Evolutionary conservation across 2,329 filamentous ascomycete genomes (phyloP), one percentile per base, ranked within the genome.

Genomic region (Bimuria novae-zelandiae): DNA sequence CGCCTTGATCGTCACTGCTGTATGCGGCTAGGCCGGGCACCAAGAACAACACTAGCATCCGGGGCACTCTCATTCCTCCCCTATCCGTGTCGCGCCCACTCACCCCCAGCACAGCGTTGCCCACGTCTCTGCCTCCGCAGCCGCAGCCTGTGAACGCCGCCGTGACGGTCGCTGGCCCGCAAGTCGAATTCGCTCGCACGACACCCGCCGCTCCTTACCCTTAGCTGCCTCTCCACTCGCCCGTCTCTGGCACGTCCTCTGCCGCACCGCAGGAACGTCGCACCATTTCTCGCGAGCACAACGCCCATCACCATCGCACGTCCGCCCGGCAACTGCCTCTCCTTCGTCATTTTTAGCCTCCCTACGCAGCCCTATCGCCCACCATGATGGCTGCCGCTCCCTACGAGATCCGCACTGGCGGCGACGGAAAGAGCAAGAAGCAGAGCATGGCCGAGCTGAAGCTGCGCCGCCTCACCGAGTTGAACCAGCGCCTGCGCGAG

Each of bases 391-490:
- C 84, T 67, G 73, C 82, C 56, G 74, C 82, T 59, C 80, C 84
- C 54, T 88, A 88, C 76, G 85, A 87, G 73, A 80, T 86, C 66
- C 84, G 85, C 74, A 82, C 82, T 55, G 85, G 83, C 62, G 84
- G 84, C 64, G 84, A 86, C 71, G 80, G 82, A 64, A 86, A 84
- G 83, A 96, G 92, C 81, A 97, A 95, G 82, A 97, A 97, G 83
- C 94, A 97, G 80, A 96, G 91, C 75, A 97, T 99, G 90, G 93
- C 93, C 66, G 94, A 99, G 76, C 85, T 99, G 62, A 99, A 99
- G 84, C 86, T 97, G 70, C 88, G 94, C 70, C 89, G 94, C 62
- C 83, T 99, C 77, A 97, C 92, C 57, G 94, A 99, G 80, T 85
- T 99, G 70, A 99, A 97, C 83, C 91, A 91, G 77, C 89, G 94